A percentile compares a stretch with the other conserved stretches of the same genome.
Evolutionary conservation across 306 rosid species (phyloP).

Genomic region (Ormosia semicastrata): DNA sequence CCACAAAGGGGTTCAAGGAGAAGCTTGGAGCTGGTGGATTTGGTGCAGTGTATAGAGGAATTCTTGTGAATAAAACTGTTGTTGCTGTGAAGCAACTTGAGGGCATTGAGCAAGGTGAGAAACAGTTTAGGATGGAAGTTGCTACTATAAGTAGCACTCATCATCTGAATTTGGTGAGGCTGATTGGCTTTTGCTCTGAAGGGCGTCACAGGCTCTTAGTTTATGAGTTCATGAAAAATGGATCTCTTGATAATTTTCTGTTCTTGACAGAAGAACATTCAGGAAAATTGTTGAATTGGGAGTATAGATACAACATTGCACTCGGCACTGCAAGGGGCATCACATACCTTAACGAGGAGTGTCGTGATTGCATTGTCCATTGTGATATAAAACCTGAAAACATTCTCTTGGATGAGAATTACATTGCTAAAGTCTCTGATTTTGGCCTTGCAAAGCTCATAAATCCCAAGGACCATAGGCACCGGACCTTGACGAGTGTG

Average conservation of each 20-base stretch:
- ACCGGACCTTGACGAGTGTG: slow-evolving; percentile 65
- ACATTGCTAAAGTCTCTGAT: slow-evolving; percentile 76
- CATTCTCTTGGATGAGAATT: slow-evolving; percentile 76
- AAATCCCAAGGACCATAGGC: slow-evolving; percentile 56
- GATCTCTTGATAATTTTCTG: slow-evolving; percentile 68
- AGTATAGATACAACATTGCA: slow-evolving; percentile 57
- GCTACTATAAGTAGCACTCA: slow-evolving; percentile 88
- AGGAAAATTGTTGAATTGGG: slow-evolving; percentile 67
- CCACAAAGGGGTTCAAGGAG: slow-evolving; percentile 83
- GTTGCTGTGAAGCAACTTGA: slow-evolving; percentile 85
- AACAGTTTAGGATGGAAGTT: slow-evolving; percentile 84
- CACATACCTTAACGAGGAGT: slow-evolving; percentile 91
- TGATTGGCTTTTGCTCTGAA: slow-evolving; percentile 90
- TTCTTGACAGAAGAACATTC: slow-evolving; percentile 45
- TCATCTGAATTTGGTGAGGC: slow-evolving; percentile 82
- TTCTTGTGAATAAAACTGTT: slow-evolving; percentile 63
- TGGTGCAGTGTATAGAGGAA: slow-evolving; percentile 77
- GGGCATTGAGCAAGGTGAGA: slow-evolving; percentile 90
- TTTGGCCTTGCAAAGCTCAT: slow-evolving; percentile 84
- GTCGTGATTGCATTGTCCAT: slow-evolving; percentile 84
- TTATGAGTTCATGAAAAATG: slow-evolving; percentile 83
- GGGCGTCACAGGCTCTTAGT: slow-evolving; percentile 84
- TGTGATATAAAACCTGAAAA: slow-evolving; percentile 91
- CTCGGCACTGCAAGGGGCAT: slow-evolving; percentile 87
- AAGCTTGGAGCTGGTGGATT: slow-evolving; percentile 88